A percentile compares a stretch with the other conserved stretches of the same genome.
These are phyloP conservation scores for Russula vinacea DNA, from an alignment of 768 basidiomycete genomes.

Conservation along the genomic window DNA sequence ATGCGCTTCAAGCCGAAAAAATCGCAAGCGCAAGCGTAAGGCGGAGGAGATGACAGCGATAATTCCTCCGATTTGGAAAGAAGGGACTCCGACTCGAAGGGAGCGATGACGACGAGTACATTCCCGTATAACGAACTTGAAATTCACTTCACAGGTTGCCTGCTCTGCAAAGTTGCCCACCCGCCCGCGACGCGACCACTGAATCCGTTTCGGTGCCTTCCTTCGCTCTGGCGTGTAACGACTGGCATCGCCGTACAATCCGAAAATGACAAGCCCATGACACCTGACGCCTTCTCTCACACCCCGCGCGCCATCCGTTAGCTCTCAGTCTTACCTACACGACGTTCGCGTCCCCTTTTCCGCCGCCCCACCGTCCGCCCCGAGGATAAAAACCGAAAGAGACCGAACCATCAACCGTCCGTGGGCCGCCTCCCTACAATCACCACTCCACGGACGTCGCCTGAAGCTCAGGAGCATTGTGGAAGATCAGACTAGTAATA, in stretches of 20 bases:
- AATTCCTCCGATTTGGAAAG: not conserved
- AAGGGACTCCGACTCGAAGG: too few species aligned
- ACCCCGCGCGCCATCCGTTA: not conserved
- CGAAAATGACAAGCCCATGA: slow-evolving; percentile 6
- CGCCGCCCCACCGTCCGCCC: too few species aligned
- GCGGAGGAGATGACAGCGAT: not conserved
- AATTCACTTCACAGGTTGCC: not conserved
- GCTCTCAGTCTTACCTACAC: not conserved
- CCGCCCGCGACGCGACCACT: not conserved
- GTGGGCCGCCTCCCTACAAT: not conserved
- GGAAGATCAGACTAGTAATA: not conserved
- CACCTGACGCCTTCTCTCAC: slow-evolving; percentile 21
- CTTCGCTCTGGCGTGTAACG: not conserved
- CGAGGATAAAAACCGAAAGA: slow-evolving; percentile 12
- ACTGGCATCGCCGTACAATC: not conserved
- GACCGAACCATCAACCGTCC: not conserved
- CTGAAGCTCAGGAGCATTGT: not conserved
- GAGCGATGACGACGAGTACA: slow-evolving; percentile 1
- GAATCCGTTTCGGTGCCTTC: not conserved
- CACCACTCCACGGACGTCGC: not conserved
- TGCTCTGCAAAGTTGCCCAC: slow-evolving; percentile 1
- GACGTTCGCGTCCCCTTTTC: not conserved
- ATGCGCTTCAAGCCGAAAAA: too few species aligned
- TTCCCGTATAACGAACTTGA: slow-evolving; percentile 1
- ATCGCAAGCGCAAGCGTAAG: slow-evolving; percentile 16